phyloP scores from a whole-genome alignment of 78 protist genomes.

The Monosiga brevicollis region DNA sequence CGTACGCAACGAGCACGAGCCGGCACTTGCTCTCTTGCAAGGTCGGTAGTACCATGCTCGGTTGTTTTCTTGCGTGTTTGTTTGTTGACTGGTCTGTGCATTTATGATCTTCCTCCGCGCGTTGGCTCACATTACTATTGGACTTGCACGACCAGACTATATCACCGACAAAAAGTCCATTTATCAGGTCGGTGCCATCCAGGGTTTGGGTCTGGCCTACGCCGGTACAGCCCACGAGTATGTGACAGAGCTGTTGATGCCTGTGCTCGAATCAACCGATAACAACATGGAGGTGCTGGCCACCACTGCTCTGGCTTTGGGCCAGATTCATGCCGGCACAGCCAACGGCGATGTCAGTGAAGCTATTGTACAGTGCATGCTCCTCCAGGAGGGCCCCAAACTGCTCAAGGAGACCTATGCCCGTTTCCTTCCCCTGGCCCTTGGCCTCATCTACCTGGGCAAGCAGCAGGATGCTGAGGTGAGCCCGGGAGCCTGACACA shows the following conservation, averaged over 20 bases:
- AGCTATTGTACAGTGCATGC: slow-evolving; percentile 38
- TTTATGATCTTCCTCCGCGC: too few species aligned
- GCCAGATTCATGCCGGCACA: slow-evolving; percentile 81
- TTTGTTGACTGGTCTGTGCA: not conserved
- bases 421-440: not conserved
- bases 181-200: slow-evolving; percentile 16
- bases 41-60: too few species aligned
- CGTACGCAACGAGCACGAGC: slow-evolving; percentile 74
- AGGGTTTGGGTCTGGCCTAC: slow-evolving; percentile 68
- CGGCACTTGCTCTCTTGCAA: slow-evolving; percentile 69
- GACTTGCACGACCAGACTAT: slow-evolving; percentile 11
- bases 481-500: not conserved
- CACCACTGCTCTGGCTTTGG: slow-evolving; percentile 72
- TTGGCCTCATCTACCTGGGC: not conserved
- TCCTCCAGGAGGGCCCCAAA: not conserved
- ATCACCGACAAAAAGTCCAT: not conserved
- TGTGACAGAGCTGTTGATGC: slow-evolving; percentile 17
- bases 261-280: slow-evolving; percentile 56
- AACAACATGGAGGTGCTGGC: slow-evolving; percentile 55
- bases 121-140: not conserved
- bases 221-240: slow-evolving; percentile 58
- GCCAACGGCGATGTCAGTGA: slow-evolving; percentile 54
- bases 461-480: not conserved
- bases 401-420: not conserved
- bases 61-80: not conserved